phyloP scores from a whole-genome alignment of 73 alveolate species.

The Paramecium pentaurelia region DNA sequence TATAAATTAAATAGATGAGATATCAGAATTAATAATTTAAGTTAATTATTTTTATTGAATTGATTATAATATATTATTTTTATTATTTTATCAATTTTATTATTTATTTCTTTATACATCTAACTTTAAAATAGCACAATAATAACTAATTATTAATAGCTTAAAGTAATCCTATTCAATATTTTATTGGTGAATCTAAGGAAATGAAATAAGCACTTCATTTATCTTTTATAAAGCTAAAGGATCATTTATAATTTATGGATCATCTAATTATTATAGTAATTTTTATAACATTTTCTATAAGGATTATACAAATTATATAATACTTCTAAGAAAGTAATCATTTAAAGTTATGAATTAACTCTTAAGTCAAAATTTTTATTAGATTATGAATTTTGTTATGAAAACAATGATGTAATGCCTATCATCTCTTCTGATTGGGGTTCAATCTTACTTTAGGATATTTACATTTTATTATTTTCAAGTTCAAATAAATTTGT shows the following conservation, averaged over 20 bases:
- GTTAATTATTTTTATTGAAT: neutral
- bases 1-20: neutral
- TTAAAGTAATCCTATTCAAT: neutral
- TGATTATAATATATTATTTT: neutral
- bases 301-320: neutral
- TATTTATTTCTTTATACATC: neutral
- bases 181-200: neutral
- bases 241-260: neutral
- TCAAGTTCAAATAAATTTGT: neutral
- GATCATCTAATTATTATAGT: neutral
- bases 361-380: neutral
- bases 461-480: neutral
- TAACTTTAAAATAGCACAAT: neutral
- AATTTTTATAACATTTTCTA: neutral
- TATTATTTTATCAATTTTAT: neutral
- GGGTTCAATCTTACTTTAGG: neutral
- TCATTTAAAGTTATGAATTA: neutral
- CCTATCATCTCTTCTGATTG: conserved; percentile 27
- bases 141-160: neutral
- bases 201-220: neutral
- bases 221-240: neutral
- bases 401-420: neutral
- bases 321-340: neutral
- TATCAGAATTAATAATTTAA: neutral
- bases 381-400: neutral